Evolutionary conservation across 495 filamentous ascomycete genomes (phyloP).

Genomic region (Neurospora tetrasperma): DNA sequence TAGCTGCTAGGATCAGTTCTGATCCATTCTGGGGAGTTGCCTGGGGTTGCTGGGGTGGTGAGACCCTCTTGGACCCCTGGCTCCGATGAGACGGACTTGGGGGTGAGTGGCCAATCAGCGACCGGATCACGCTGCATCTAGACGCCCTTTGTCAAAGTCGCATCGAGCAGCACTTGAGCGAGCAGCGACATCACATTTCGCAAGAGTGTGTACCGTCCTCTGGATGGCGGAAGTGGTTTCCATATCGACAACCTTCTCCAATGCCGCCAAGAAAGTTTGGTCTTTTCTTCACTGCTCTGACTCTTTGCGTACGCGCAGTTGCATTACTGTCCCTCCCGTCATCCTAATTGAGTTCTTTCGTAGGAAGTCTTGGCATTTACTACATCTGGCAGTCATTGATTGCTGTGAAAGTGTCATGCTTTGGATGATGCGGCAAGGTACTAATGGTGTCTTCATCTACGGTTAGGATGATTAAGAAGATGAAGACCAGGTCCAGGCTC

Average conservation of each 20-base stretch:
- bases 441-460: not conserved
- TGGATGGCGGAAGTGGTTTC: not conserved
- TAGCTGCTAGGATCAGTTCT: slow-evolving; percentile 8
- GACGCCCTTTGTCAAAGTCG: slow-evolving; percentile 12
- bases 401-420: not conserved
- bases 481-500: not conserved
- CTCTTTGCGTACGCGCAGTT: not conserved
- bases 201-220: not conserved
- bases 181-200: not conserved
- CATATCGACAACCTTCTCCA: not conserved
- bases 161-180: not conserved
- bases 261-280: not conserved
- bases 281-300: not conserved
- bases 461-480: not conserved
- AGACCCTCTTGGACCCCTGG: not conserved
- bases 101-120: slow-evolving; percentile 13
- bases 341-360: not conserved
- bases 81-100: slow-evolving; percentile 4
- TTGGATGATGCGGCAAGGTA: not conserved
- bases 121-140: slow-evolving; percentile 22
- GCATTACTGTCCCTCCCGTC: not conserved
- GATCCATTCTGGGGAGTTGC: not conserved
- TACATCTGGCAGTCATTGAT: not conserved
- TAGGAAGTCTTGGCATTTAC: not conserved
- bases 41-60: not conserved